A percentile compares a stretch with the other conserved stretches of the same genome.
These are phyloP conservation scores for Nadsonia starkeyi-henricii DNA, from an alignment of 1,139 yeast species.

Conservation along the genomic window DNA sequence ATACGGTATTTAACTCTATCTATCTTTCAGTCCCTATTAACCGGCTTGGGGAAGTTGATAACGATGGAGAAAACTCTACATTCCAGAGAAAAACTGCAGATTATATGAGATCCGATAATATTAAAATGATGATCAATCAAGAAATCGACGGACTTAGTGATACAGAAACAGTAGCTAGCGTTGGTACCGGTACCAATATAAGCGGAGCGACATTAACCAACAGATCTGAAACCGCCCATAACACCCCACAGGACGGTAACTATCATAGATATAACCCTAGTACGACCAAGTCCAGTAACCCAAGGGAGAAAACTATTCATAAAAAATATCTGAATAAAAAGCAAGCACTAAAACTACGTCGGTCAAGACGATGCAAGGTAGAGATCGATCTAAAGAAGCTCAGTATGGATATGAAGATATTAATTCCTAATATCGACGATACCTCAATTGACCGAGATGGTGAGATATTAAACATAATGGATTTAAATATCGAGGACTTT, in stretches of 20 bases:
- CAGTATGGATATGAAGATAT: conserved; percentile 28
- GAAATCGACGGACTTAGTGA: conserved; percentile 22
- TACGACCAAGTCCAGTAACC: background rate
- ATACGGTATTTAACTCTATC: conserved; percentile 59
- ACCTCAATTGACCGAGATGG: conserved; percentile 21
- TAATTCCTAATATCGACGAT: background rate
- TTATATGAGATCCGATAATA: background rate
- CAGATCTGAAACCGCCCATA: conserved; percentile 5
- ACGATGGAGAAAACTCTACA: no score
- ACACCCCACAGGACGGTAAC: background rate
- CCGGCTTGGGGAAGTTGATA: conserved; percentile 26
- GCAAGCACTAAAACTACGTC: conserved; percentile 37
- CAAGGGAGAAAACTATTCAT: conserved; percentile 9
- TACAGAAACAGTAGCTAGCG: conserved; percentile 14
- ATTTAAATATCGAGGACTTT: conserved; percentile 35
- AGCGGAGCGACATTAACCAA: background rate
- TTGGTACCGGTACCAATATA: conserved; percentile 1
- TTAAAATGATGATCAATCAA: conserved; percentile 34
- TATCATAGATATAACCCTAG: no score
- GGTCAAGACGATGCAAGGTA: conserved; percentile 56
- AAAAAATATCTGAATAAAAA: conserved; percentile 18
- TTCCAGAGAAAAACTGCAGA: no score
- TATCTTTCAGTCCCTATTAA: conserved; percentile 48
- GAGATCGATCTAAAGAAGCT: conserved; percentile 42
- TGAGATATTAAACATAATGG: conserved; percentile 36